Conservation (phyloP, 2,329 filamentous ascomycete genomes). For the Cercospora zeae-maydis region DNA sequence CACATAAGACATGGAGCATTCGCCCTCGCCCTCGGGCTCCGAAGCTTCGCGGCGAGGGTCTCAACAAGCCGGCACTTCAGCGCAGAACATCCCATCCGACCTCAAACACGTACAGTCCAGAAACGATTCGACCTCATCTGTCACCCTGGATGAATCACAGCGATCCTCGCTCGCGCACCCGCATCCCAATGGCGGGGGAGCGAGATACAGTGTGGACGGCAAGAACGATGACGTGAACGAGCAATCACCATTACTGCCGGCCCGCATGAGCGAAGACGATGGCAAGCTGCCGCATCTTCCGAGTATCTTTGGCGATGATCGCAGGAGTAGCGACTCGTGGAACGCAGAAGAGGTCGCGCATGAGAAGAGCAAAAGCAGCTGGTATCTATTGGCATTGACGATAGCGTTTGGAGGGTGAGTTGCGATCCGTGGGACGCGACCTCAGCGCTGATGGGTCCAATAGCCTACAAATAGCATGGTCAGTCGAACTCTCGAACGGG, state of each 20-base stretch:
- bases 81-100: conserved; percentile 7
- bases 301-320: conserved; percentile 27
- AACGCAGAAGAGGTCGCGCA: conserved; percentile 40
- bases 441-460: conserved; percentile 4
- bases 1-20: conserved; percentile 18
- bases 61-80: conserved; percentile 12
- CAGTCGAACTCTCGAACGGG: conserved; percentile 88
- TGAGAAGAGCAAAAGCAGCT: conserved; percentile 66
- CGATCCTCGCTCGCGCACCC: conserved; percentile 7
- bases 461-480: conserved; percentile 89
- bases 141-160: conserved; percentile 9
- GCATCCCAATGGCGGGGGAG: neutral
- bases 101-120: conserved; percentile 24
- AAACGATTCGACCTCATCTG: conserved; percentile 17
- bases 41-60: conserved; percentile 16
- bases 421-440: neutral
- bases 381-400: conserved; percentile 83
- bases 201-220: conserved; percentile 13
- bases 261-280: conserved; percentile 24
- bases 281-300: conserved; percentile 18
- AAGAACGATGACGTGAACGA: conserved; percentile 29
- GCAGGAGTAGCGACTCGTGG: conserved; percentile 48
- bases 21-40: conserved; percentile 12
- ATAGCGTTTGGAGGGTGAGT: conserved; percentile 70
- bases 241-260: conserved; percentile 32